Evolutionary conservation across 768 basidiomycete genomes (phyloP).

Genomic region (Tulasnella sp.): DNA sequence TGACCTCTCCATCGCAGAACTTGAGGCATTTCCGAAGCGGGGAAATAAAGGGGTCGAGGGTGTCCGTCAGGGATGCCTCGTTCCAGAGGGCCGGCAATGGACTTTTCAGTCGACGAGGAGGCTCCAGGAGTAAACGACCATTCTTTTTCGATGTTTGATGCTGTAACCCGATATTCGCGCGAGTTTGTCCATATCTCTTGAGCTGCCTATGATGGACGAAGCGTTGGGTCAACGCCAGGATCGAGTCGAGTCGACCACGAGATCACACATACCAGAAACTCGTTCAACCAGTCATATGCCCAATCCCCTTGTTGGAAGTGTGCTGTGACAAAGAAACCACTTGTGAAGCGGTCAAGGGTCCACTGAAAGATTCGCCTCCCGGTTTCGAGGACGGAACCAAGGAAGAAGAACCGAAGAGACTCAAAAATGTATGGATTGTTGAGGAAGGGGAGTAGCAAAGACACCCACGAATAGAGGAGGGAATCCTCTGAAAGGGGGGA

Average conservation of each 20-base stretch:
- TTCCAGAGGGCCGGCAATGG: background rate
- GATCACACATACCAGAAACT: constrained; percentile 9
- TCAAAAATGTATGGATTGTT: constrained; percentile 8
- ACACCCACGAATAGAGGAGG: background rate
- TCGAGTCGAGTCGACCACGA: background rate
- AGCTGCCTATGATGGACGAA: background rate
- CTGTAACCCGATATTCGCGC: constrained; percentile 13
- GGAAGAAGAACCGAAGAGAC: constrained; percentile 10
- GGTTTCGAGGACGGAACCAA: constrained; percentile 12
- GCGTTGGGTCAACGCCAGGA: background rate
- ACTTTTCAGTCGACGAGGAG: background rate
- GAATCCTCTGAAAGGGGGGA: background rate
- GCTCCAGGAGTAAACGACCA: constrained; percentile 1
- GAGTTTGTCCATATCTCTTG: constrained; percentile 15
- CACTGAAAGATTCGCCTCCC: constrained; percentile 5
- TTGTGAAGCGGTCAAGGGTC: constrained; percentile 7
- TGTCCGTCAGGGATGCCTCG: background rate
- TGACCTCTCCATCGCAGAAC: constrained; percentile 9
- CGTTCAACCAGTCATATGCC: constrained; percentile 15
- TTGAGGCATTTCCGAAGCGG: constrained; percentile 11
- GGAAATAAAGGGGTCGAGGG: constrained; percentile 11
- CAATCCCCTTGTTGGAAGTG: constrained; percentile 14
- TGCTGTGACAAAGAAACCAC: constrained; percentile 16
- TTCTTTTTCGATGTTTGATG: constrained; percentile 1
- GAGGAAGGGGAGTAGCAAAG: constrained; percentile 6